These are phyloP conservation scores for Drosera capensis DNA, from an alignment of 148 eudicot genomes.

Conservation along the genomic window DNA sequence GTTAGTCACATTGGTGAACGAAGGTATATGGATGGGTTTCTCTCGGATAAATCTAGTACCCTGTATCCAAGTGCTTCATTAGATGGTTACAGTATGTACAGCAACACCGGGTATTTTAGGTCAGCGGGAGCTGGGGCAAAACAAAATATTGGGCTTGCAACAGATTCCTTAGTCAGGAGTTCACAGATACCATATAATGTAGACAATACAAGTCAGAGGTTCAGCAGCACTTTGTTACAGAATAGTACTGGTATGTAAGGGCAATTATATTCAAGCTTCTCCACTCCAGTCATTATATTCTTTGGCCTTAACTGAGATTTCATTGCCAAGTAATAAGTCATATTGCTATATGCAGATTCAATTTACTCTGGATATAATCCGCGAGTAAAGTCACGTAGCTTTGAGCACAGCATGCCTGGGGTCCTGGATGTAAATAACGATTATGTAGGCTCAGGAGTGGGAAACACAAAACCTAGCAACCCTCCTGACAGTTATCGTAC, in stretches of 20 bases:
- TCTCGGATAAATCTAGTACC: slow-evolving; percentile 9
- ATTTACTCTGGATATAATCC: too few species aligned
- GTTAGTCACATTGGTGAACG: slow-evolving; percentile 14
- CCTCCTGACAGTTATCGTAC: slow-evolving; percentile 15
- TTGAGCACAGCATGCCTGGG: slow-evolving; percentile 14
- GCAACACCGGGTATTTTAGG: slow-evolving; percentile 15
- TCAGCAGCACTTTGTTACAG: slow-evolving; percentile 11
- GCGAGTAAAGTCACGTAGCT: slow-evolving; percentile 8
- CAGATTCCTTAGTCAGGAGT: slow-evolving; percentile 9
- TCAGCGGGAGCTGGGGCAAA: slow-evolving; percentile 15
- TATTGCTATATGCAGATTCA: too few species aligned
- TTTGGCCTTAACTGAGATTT: too few species aligned
- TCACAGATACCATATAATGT: slow-evolving; percentile 12
- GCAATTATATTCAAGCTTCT: not conserved
- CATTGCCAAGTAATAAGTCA: too few species aligned
- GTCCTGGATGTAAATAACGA: slow-evolving; percentile 8
- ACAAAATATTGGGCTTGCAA: slow-evolving; percentile 12
- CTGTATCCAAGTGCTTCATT: slow-evolving; percentile 3
- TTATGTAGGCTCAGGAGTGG: slow-evolving; percentile 14
- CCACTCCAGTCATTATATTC: not conserved
- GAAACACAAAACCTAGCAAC: slow-evolving; percentile 27
- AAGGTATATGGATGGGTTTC: slow-evolving; percentile 17
- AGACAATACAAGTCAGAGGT: slow-evolving; percentile 14
- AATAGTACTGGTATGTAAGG: slow-evolving; percentile 25
- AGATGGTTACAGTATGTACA: slow-evolving; percentile 12